Conservation (phyloP, 2,329 filamentous ascomycete genomes). For the Tolypocladium tropicale region DNA sequence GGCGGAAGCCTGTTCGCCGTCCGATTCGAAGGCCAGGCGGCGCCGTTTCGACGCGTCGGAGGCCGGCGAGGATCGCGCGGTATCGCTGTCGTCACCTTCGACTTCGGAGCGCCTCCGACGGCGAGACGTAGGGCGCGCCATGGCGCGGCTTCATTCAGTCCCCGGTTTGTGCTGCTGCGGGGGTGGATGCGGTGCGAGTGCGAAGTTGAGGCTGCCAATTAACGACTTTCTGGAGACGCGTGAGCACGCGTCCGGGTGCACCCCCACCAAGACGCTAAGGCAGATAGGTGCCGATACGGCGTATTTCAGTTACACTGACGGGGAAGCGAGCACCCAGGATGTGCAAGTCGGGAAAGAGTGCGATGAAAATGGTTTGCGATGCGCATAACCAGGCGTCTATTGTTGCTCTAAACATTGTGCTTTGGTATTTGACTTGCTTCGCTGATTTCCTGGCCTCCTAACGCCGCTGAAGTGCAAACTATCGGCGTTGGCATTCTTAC, state of each 20-base stretch:
- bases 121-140: slow-evolving; percentile 19
- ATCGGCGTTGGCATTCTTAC: too few species aligned
- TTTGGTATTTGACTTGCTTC: too few species aligned
- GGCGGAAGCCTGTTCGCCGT: slow-evolving; percentile 9
- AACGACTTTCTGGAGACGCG: background rate
- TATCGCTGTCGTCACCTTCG: slow-evolving; percentile 26
- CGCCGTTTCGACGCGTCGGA: slow-evolving; percentile 25
- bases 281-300: too few species aligned
- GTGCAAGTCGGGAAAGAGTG: too few species aligned
- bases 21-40: slow-evolving; percentile 16
- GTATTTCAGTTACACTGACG: too few species aligned
- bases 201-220: background rate
- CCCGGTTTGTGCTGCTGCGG: background rate
- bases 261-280: background rate
- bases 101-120: slow-evolving; percentile 33
- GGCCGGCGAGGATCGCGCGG: slow-evolving; percentile 12
- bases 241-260: background rate
- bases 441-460: too few species aligned
- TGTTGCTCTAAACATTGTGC: too few species aligned
- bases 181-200: background rate
- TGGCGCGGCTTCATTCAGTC: slow-evolving; percentile 8
- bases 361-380: too few species aligned
- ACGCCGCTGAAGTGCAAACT: too few species aligned
- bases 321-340: too few species aligned
- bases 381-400: too few species aligned